phyloP scores from a whole-genome alignment of 2,329 filamentous ascomycete genomes.

The Talaromyces funiculosus region DNA sequence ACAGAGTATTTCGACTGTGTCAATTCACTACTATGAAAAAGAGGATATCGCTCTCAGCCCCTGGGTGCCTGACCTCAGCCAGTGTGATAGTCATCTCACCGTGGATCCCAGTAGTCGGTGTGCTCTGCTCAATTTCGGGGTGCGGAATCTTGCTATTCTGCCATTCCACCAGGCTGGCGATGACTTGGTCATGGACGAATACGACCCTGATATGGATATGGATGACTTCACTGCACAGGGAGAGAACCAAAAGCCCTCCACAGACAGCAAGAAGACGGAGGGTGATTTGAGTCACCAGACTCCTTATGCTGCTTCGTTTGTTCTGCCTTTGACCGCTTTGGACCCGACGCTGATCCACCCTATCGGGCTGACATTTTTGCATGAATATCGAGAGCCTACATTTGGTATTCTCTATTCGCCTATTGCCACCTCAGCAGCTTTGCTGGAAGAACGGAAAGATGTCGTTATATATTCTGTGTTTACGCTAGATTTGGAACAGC shows the following conservation, averaged over 20 bases:
- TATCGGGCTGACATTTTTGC: slow-evolving; percentile 83
- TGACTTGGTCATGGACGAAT: slow-evolving; percentile 86
- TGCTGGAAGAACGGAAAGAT: slow-evolving; percentile 73
- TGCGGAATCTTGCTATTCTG: slow-evolving; percentile 82
- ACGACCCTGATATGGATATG: slow-evolving; percentile 71
- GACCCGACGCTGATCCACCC: slow-evolving; percentile 84
- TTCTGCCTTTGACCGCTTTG: slow-evolving; percentile 80
- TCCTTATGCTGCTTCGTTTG: slow-evolving; percentile 86
- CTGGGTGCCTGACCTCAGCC: slow-evolving; percentile 69
- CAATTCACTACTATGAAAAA: slow-evolving; percentile 97
- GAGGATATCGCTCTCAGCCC: slow-evolving; percentile 79
- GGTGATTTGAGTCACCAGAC: slow-evolving; percentile 45
- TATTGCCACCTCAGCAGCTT: slow-evolving; percentile 63
- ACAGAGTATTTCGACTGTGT: slow-evolving; percentile 75
- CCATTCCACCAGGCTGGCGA: slow-evolving; percentile 83
- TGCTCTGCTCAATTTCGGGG: slow-evolving; percentile 87
- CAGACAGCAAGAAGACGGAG: slow-evolving; percentile 34
- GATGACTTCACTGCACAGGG: slow-evolving; percentile 39
- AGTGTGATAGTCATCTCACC: slow-evolving; percentile 73
- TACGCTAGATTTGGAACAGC: slow-evolving; percentile 87
- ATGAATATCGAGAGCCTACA: slow-evolving; percentile 96
- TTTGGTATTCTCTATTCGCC: slow-evolving; percentile 88
- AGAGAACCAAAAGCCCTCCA: slow-evolving; percentile 23
- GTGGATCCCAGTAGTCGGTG: slow-evolving; percentile 90
- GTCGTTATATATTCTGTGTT: slow-evolving; percentile 88